Conservation (phyloP, 2,329 filamentous ascomycete genomes). For the Aspergillus ochraceus region DNA sequence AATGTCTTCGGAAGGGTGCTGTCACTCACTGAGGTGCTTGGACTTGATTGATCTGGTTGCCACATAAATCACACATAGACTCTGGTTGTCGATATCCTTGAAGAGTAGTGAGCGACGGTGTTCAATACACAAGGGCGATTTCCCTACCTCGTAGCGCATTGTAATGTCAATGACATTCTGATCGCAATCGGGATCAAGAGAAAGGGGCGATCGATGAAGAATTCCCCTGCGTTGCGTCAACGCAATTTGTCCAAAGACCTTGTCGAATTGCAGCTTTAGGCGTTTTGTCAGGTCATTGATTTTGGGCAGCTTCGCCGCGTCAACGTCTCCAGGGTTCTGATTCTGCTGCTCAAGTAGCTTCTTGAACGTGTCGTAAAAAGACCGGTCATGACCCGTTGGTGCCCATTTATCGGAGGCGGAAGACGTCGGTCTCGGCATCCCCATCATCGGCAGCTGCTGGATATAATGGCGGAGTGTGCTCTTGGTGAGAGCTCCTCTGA, state of each 20-base stretch:
- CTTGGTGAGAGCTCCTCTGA: constrained; percentile 66
- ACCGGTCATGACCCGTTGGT: constrained; percentile 34
- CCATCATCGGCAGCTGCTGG: constrained; percentile 37
- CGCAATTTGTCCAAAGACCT: constrained; percentile 67
- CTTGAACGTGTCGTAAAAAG: constrained; percentile 49
- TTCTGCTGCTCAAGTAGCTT: constrained; percentile 53
- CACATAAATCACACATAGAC: constrained; percentile 34
- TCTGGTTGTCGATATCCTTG: constrained; percentile 26
- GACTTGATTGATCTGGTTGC: constrained; percentile 34
- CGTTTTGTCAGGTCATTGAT: constrained; percentile 65
- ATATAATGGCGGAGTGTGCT: constrained; percentile 66
- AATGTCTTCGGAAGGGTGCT: not conserved
- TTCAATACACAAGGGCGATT: not conserved
- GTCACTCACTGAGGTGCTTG: constrained; percentile 32
- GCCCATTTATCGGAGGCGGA: constrained; percentile 49
- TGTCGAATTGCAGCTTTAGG: constrained; percentile 58
- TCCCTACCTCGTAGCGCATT: constrained; percentile 54
- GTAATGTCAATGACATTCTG: constrained; percentile 53
- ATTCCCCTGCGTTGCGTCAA: constrained; percentile 69
- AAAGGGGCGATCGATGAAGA: constrained; percentile 59
- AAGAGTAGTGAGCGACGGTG: constrained; percentile 4
- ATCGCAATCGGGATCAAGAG: constrained; percentile 45
- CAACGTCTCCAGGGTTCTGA: constrained; percentile 48
- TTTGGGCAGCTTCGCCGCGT: constrained; percentile 57
- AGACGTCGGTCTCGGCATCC: constrained; percentile 24